Base-by-base conservation (phyloP, 441 rosid species). In the Mallotus repandus region DNA sequence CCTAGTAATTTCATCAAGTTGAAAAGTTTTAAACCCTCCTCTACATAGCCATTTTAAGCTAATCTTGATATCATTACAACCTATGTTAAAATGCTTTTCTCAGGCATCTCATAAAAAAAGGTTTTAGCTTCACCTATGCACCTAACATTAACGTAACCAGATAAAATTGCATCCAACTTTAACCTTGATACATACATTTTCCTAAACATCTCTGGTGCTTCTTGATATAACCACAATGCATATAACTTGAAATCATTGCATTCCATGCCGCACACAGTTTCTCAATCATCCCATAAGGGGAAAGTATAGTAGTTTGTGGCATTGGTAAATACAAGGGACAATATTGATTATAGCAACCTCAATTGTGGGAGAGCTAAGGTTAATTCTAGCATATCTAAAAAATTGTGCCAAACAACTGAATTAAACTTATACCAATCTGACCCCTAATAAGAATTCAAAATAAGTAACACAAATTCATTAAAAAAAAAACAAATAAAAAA, bases 241-340 rank as follows among this genome's bases (percentile, higher is more conserved):
- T 89, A 74, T 93, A 91, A n/a, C 97, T 97, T 7, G 98, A 91
- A 62, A 93, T 88, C 89, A 93, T 88, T 0, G 97, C 94, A 77
- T 93, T 93, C 86, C 89, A 93, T 0, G 91, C 91, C 65, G 84
- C 89, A 68, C 70, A 81, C 63, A 88, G 63, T 25, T 85, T 78
- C 49, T 83, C 87, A 52, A 59, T 78, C 90, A 87, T 91, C 25
- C 83, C 86, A 4, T 85, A n/a, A n/a, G n/a, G n/a, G n/a, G n/a
- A n/a, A n/a, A n/a, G n/a, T n/a, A n/a, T n/a, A n/a, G n/a, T n/a
- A n/a, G n/a, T n/a, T n/a, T n/a, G n/a, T n/a, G n/a, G n/a, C n/a
- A n/a, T n/a, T n/a, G n/a, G n/a, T n/a, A n/a, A n/a, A n/a, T n/a
- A n/a, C n/a, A n/a, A n/a, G n/a, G n/a, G n/a, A n/a, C n/a, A n/a